Base-by-base conservation (phyloP, 176 grass and related monocot genomes). In the Phyllostachys edulis region DNA sequence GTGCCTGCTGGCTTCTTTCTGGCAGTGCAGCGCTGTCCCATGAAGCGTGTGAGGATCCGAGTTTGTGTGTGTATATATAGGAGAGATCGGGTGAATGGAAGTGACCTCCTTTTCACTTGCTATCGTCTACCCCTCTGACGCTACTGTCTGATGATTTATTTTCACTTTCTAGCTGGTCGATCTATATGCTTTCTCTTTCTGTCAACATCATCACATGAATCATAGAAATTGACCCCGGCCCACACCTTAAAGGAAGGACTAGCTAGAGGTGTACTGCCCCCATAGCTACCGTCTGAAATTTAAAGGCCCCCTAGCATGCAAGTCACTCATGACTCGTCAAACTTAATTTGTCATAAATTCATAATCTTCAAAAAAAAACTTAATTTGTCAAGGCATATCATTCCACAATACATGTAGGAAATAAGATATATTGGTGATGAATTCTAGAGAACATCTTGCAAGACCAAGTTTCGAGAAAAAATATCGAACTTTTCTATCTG, bases 121-220 rank as follows among this genome's bases (percentile, higher is more conserved):
- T 27, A 17, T 81, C 66, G 78, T 83, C 86, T 82, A 88, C 76
- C 90, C 82, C 64, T 84, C 47, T 55, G 42, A 91, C 57, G n/a
- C 37, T n/a, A 63, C 68, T 59, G 41, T 27, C 39, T 56, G 82
- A 18, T 51, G 18, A 85, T 71, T 78, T 78, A 5, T 60, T 61
- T 85, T 85, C 62, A 75, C 71, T 76, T 41, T 42, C 14, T 55
- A 8, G 44, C 42, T 29, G 26, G 44, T 32, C 69, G 26, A 47
- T 72, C 24, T 51, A 29, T 0, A 55, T 32, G 72, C 72, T 77
- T 67, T 84, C 62, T 7, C 47, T 44, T 84, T 77, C 68, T 62
- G 51, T 71, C 80, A 44, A 70, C 67, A 46, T 4, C 67, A 61
- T 73, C 72, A 67, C 61, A 8, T 76, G 82, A 84, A 75, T 29